phyloP scores from a whole-genome alignment of 2,329 filamentous ascomycete species.

The Ceratocystis huliohia region DNA sequence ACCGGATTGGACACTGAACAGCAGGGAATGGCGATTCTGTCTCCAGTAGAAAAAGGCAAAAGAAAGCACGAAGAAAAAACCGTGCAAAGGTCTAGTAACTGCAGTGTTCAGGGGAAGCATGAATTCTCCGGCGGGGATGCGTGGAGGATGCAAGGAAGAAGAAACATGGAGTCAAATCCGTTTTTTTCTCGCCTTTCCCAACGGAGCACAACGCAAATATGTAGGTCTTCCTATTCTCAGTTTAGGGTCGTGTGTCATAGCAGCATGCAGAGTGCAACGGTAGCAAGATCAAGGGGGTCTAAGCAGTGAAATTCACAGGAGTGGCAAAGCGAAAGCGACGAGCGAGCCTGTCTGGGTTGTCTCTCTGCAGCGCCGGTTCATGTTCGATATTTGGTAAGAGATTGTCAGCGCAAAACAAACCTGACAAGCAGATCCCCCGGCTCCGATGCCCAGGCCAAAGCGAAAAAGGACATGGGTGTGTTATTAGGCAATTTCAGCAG shows the following conservation, averaged over 20 bases:
- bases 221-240: neutral
- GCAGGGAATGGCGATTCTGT: neutral
- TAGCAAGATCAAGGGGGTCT: too few relatives aligned
- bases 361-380: neutral
- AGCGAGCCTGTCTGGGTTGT: neutral
- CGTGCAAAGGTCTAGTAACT: neutral
- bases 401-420: neutral
- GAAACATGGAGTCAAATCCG: neutral
- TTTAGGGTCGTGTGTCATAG: too few relatives aligned
- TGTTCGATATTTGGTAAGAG: neutral
- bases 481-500: neutral
- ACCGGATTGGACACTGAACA: neutral
- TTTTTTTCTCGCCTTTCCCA: neutral
- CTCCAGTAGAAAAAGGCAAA: neutral
- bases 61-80: neutral
- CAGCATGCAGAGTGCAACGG: too few relatives aligned
- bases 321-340: neutral
- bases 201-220: neutral
- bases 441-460: neutral
- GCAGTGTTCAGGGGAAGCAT: conserved; percentile 5
- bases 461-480: neutral
- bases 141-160: neutral
- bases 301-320: neutral
- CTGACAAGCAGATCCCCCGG: too few relatives aligned
- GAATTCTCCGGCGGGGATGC: neutral